Base-by-base conservation (phyloP, 345 rosid species). In the Angophora floribunda region DNA sequence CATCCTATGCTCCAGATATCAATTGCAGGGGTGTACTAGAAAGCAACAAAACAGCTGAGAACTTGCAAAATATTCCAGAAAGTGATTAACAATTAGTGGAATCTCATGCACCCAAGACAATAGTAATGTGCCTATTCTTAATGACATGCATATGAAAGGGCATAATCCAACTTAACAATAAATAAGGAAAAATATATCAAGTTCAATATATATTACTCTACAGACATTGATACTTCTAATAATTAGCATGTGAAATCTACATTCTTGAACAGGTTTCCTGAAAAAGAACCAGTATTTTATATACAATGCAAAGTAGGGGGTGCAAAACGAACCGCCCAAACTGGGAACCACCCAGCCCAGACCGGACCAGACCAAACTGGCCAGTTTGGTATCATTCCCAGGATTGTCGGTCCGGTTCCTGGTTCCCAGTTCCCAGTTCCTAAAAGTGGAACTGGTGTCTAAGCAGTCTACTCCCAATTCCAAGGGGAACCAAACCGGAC, bases 1-100 rank as follows among this genome's bases (percentile, higher is more conserved):
- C 95, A 93, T 90, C 95, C 95, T 88, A 93, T 90, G 92, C 95
- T 93, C 95, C 95, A 93, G 84, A 89, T 93, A 90, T 93, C 95
- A 65, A 93, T 92, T 11, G 91, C 95, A 55, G 95, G 95, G 61
- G 95, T 93, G 70, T 93, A 93, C 95, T 93, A 86, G 82, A 87
- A 59, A 51, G 52, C 19, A 88, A 44, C 26, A 63, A 61, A 78
- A 78, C 57, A 50, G 4, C n/a, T 36, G 12, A 53, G 53, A 87
- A 80, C n/a, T 53, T 87, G 82, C 82, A 75, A 75, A 47, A 75
- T 36, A 0, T 26, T 75, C 47, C 47, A 36, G 45, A 75, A 75
- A 44, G 21, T 75, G 49, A 75, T 75, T 41, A 75, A 75, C 82
- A 36, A 32, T 70, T 70, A 16, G 17, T 17, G 36, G 26, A 41